These are phyloP conservation scores for Fusarium sp. DNA, from an alignment of 2,329 filamentous ascomycete genomes.

Conservation along the genomic window DNA sequence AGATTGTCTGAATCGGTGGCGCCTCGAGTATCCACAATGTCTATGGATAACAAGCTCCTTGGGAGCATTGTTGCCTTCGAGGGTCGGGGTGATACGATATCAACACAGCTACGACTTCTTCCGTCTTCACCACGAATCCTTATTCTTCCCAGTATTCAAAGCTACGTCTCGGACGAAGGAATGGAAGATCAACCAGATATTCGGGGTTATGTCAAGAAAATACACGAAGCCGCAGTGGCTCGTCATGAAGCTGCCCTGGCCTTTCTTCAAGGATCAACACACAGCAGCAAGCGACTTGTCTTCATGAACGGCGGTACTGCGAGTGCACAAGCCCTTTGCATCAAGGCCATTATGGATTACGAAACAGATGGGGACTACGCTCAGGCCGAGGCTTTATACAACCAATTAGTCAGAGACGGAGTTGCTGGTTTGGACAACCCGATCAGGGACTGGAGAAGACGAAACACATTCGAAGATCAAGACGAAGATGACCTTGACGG, in stretches of 20 bases:
- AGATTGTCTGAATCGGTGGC: constrained; percentile 34
- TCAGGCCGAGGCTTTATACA: constrained; percentile 66
- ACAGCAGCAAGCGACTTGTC: constrained; percentile 65
- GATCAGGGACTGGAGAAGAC: constrained; percentile 39
- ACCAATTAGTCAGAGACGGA: constrained; percentile 64
- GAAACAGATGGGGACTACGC: constrained; percentile 62
- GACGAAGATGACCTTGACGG: constrained; percentile 31
- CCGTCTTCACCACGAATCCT: constrained; percentile 70
- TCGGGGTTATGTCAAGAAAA: constrained; percentile 58
- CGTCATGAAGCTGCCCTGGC: constrained; percentile 62
- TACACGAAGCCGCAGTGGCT: constrained; percentile 63
- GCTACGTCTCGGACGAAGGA: constrained; percentile 57
- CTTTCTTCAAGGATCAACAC: constrained; percentile 63
- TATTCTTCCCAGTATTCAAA: constrained; percentile 65
- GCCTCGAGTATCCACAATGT: constrained; percentile 43
- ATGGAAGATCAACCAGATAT: constrained; percentile 49
- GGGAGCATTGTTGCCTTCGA: constrained; percentile 72
- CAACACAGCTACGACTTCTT: constrained; percentile 70
- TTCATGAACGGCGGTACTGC: constrained; percentile 72
- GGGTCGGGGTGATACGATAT: constrained; percentile 65
- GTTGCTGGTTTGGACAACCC: constrained; percentile 54
- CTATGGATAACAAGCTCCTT: constrained; percentile 40
- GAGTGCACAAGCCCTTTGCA: constrained; percentile 66
- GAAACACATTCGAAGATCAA: constrained; percentile 38
- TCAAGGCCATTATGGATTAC: constrained; percentile 66